Evolutionary conservation across 208 protist species (phyloP).

Genomic region (Naegleria gruberi): DNA sequence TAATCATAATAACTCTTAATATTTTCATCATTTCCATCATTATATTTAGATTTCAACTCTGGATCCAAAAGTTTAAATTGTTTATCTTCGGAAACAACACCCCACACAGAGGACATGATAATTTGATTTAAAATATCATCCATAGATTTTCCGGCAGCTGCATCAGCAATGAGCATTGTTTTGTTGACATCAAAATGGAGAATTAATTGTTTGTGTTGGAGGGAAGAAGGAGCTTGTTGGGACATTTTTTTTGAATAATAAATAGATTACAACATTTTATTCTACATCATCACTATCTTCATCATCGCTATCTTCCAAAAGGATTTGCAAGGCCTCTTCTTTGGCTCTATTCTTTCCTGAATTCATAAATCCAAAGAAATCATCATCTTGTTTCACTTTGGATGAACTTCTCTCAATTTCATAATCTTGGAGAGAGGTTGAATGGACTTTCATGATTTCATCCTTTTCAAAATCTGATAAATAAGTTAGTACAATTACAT

Average conservation of each 20-base stretch:
- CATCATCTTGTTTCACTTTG: not conserved
- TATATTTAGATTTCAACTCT: not conserved
- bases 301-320: not conserved
- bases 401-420: not conserved
- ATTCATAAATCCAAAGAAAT: not conserved
- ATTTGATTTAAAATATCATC: not conserved
- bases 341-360: not conserved
- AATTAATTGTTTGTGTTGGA: no score
- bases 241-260: no score
- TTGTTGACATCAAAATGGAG: slow-evolving; percentile 20
- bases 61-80: not conserved
- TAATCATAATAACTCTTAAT: not conserved
- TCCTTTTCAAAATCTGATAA: not conserved
- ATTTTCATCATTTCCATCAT: no score
- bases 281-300: not conserved
- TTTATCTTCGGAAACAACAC: not conserved
- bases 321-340: not conserved
- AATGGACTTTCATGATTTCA: not conserved
- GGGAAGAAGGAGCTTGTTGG: no score
- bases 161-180: not conserved
- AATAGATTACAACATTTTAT: no score
- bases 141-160: not conserved
- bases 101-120: not conserved
- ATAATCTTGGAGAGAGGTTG: not conserved
- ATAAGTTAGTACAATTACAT: not conserved